Evolutionary conservation across 108 stramenopile species (phyloP), one percentile per base, ranked within the genome.

Genomic region (Cyclostephanos invisitatus): DNA sequence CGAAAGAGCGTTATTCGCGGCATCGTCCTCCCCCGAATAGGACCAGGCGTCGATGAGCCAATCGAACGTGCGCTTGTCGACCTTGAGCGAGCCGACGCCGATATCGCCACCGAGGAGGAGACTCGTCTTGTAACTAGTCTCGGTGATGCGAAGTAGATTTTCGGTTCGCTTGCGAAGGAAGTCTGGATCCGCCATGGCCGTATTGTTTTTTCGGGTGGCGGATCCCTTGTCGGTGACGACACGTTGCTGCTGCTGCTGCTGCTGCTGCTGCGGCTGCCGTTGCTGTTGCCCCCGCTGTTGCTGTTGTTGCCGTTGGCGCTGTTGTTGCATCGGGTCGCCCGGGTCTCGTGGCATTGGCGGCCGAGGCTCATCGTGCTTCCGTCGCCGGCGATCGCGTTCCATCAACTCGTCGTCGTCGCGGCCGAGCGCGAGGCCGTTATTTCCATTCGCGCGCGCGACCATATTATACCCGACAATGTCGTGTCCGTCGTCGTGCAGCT

Each of bases 1-100:
- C 15, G 35, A 58, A 20, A 83, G 25, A 1, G 90, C 87, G 60
- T 85, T 71, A 9, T 79, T 68, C 12, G 68, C 69, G 20, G 90
- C 84, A 57, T 88, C 79, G 17, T 47, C 5, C 60, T 86, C 73
- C 53, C 82, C 73, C 20, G 84, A 85, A 72, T 81, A 83, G 2
- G 85, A 72, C 87, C 87, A 88, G 36, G 85, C 89, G 70, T 82
- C 84, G 44, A 90, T 85, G 28, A 90, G 67, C 77, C 84, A 86
- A 56, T 90, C 71, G 61, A 90, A 90, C 14, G 86, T 87, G 32
- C 83, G 83, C 44, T 76, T 71, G 27, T 84, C 77, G 17, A 89
- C 81, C 58, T 88, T 88, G 77, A 83, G 65, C 83, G 65, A 50
- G 60, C 28, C 58, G 35, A 58, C 51, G 51, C 51, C 51, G 20